Evolutionary conservation across 2,329 filamentous ascomycete species (phyloP).

Genomic region (Zasmidium citrigriseum): DNA sequence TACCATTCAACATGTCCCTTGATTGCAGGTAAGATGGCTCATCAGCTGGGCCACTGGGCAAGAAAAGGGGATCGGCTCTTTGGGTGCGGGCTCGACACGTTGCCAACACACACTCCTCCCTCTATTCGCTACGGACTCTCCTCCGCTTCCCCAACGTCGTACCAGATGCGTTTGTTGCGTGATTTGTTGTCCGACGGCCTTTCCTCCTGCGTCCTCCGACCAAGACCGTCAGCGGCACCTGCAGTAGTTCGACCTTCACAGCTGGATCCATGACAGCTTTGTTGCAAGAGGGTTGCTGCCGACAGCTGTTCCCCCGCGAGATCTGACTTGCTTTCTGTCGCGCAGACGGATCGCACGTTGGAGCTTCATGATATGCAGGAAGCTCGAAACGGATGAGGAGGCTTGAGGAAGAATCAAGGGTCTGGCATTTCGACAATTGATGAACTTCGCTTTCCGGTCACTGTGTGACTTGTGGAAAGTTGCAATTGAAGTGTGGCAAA

Average conservation of each 20-base stretch:
- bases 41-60: too few species aligned
- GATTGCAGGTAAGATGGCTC: too few species aligned
- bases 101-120: too few species aligned
- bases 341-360: background rate
- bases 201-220: background rate
- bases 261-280: background rate
- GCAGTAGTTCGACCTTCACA: background rate
- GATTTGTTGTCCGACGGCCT: background rate
- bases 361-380: background rate
- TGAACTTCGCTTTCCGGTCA: too few species aligned
- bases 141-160: background rate
- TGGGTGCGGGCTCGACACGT: too few species aligned
- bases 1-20: too few species aligned
- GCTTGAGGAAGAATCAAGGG: background rate
- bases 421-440: too few species aligned
- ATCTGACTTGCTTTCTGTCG: background rate
- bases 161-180: background rate
- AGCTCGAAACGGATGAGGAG: background rate
- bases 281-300: background rate
- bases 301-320: background rate
- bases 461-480: too few species aligned
- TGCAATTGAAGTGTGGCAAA: background rate
- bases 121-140: too few species aligned
- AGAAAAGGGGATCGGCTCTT: too few species aligned
- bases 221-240: background rate